Percentiles rank a stretch among this genome's conserved stretches.
These are phyloP conservation scores for Mucuna pruriens DNA, from an alignment of 306 rosid genomes.

Conservation along the genomic window DNA sequence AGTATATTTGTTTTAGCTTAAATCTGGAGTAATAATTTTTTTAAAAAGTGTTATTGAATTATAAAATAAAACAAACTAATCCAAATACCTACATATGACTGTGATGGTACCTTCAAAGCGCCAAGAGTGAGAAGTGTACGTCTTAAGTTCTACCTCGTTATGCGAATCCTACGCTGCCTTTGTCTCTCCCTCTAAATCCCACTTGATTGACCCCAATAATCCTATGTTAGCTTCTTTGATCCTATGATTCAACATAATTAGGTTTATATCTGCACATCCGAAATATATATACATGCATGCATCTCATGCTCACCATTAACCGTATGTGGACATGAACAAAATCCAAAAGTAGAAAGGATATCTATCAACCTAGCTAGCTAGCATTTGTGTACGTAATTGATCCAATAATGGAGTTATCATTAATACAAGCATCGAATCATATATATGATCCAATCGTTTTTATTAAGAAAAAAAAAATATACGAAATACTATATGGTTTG, in stretches of 20 bases:
- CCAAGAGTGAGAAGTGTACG: background rate
- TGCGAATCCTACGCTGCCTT: background rate
- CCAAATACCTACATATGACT: background rate
- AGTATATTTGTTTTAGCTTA: too few species aligned
- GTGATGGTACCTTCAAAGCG: background rate
- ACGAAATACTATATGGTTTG: too few species aligned
- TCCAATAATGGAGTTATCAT: background rate
- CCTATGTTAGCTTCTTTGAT: background rate
- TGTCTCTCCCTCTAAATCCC: background rate
- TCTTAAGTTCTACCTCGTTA: background rate
- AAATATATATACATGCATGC: background rate
- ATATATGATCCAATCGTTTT: background rate
- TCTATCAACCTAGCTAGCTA: background rate
- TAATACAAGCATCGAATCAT: background rate
- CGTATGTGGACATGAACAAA: background rate
- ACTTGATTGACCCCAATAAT: background rate
- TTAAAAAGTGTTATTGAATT: background rate
- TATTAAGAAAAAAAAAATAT: too few species aligned
- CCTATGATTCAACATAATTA: background rate
- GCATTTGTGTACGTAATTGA: background rate
- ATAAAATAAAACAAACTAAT: background rate
- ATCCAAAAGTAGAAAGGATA: background rate
- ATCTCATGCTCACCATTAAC: background rate
- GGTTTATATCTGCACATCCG: background rate
- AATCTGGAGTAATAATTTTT: too few species aligned